Base-by-base conservation (phyloP, 2,329 filamentous ascomycete species). In the Penicillium nordicum region DNA sequence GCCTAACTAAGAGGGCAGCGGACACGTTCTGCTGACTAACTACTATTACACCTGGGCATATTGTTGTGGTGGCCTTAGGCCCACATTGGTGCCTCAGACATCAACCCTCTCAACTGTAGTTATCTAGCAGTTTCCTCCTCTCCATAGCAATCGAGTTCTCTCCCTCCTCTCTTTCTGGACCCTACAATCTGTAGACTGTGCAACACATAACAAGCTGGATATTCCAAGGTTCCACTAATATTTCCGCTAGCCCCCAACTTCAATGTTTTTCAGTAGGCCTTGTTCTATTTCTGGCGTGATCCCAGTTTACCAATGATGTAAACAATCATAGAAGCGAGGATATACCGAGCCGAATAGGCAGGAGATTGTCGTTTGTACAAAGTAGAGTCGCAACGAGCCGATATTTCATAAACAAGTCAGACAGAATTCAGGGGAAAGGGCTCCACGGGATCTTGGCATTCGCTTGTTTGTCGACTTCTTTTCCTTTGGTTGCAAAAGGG, bases 351-450 rank as follows among this genome's bases (percentile, higher is more conserved):
- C 12, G 23, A 56, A 52, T 23, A 45, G 48, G 53, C 30, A 52
- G 41, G 42, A 42, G 42, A 56, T 55, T 46, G 27, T 52, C 40
- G 27, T 44, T 41, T 36, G 16, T 30, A n/a, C 25, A 3, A 29
- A 29, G 25, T 43, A 30, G n/a, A 45, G 42, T 53, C 25, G 42
- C 18, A 40, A 36, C 32, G 10, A 34, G 21, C 34, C 18, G 48
- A 44, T 27, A 27, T 50, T 50, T 25, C n/a, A 40, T 23, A 6
- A 16, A 21, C 21, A 25, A 30, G 34, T 30, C 27, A 30, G 32
- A 46, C 44, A n/a, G 37, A 11, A 46, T 51, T 56, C 53, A 56
- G 53, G 53, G 53, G 53, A 42, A 36, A 44, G 25, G n/a, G 21
- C 34, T 56, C 48, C 53, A 55, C 53, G 29, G 4, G 6, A n/a